Evolutionary conservation across 1,284 basidiomycete genomes (phyloP), one percentile per base, ranked within the genome.

Genomic region (Rhodotorula sp.): DNA sequence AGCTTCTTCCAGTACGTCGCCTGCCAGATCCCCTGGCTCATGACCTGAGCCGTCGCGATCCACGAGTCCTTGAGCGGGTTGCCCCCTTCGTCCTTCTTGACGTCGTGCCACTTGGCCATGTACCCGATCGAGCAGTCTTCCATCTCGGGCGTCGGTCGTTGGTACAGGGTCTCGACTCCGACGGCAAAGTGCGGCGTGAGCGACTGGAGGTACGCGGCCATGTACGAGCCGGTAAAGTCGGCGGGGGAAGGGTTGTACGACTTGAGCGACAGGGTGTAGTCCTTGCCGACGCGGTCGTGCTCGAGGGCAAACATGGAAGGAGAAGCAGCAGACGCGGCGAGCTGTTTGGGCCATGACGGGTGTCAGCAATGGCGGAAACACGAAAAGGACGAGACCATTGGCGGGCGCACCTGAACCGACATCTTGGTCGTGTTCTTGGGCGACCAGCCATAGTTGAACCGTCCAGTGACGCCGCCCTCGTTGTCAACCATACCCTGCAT

Each of bases 1-100:
- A 99, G 84, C 81, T 92, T 92, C 78, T 98, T 95, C 91, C 92
- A 98, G 84, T 99, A 99, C 21, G 93, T 96, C 58, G 93, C 88
- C 82, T 95, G 91, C 51, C 97, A 80, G 66, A 95, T 87, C 52
- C 96, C 95, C 85, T 56, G 83, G n/a, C 89, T 86, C 82, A 97
- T 93, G 49, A 97, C 79, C 80, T 95, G 93, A 15, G 93, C 91
- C 7, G 95, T 97, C 46, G 93, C 94, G 79, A 96, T 95, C 92
- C 92, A 95, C 52, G 62, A 66, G 51, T 71, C 71, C 59, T 71
- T 68, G 57, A 68, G 48, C 47, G 63, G 26, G 47, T 70, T 65
- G 26, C 75, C 75, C 34, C 39, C 43, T 48, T 71, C 68, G 63
- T 71, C 72, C 64, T 73, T 68, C 68, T 74, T 62, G 61, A 68